Base-by-base conservation (phyloP, 805 yeast genomes). In the Wickerhamiella spandovensis region DNA sequence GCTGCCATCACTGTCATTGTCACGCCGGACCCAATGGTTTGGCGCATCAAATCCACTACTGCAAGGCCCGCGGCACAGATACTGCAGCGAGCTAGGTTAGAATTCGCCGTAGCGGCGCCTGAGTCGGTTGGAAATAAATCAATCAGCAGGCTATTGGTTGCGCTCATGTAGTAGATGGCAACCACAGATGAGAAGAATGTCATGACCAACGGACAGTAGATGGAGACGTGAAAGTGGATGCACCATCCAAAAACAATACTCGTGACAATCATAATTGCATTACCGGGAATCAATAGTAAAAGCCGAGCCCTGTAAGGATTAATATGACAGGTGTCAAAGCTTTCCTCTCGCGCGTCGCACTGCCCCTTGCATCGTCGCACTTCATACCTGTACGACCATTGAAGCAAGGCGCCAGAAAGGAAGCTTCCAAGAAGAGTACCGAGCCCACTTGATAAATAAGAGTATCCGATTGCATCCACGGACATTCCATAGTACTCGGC, bases 181-280 rank as follows among this genome's bases (percentile, higher is more conserved):
- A 79, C 72, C 53, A 72, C 64, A 7, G 89, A 78, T 1, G 78
- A 69, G 48, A 81, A 61, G 44, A 77, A 79, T 5, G 81, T 70
- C 52, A 76, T 67, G 1, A 84, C 72, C n/a, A 85, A 65, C 5
- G 84, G 77, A 0, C 78, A 76, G 0, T 80, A 72, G 35, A 81
- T 64, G 43, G 71, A 69, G 4, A 72, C 71, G 25, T 68, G 64
- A 23, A 65, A 64, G 32, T 75, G 69, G 13, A 85, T 59, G 53
- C 86, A 76, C 95, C 95, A 86, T 1, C 94, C 95, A 64, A 74
- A 83, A 23, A 78, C 65, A 1, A 81, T 52, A 0, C 76, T 56
- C 7, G 74, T 71, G 0, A 70, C 71, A 28, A 64, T 55, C 3
- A 74, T 59, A 5, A 76, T 38, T 2, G 66, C 41, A 1, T 76